Evolutionary conservation across 441 rosid species (phyloP).

Genomic region (Erodium moschatum): DNA sequence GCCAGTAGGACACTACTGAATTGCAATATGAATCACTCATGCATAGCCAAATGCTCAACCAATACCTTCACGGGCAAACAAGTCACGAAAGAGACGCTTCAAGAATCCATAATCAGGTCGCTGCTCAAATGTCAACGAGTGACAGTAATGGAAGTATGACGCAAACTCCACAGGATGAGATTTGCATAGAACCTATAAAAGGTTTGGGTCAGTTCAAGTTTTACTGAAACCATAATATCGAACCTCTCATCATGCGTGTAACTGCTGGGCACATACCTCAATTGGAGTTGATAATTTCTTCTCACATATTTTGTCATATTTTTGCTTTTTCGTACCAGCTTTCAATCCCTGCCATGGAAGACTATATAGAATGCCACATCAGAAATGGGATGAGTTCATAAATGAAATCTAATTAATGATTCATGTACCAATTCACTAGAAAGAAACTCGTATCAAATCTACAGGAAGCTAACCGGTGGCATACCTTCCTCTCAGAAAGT

Average conservation of each 20-base stretch:
- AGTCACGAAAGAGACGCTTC: conserved; percentile 73
- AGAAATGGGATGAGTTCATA: neutral
- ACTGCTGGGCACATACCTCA: conserved; percentile 45
- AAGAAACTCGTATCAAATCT: neutral
- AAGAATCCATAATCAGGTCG: conserved; percentile 87
- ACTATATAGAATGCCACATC: conserved; percentile 32
- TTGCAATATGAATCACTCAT: neutral
- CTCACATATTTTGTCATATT: conserved; percentile 88
- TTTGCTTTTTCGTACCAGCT: conserved; percentile 88
- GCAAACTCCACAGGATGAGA: conserved; percentile 89
- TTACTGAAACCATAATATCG: neutral
- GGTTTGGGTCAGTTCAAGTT: neutral
- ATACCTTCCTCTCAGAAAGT: conserved; percentile 62
- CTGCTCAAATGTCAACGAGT: conserved; percentile 73
- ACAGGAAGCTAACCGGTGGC: neutral
- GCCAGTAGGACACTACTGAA: neutral
- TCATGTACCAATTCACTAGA: conserved; percentile 6
- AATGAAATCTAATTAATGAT: conserved; percentile 5
- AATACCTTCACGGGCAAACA: conserved; percentile 70
- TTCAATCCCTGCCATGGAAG: conserved; percentile 98
- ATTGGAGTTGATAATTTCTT: conserved; percentile 91
- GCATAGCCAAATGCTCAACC: neutral
- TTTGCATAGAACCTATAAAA: conserved; percentile 68
- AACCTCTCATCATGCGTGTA: conserved; percentile 4
- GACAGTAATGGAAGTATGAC: conserved; percentile 83